Conservation (phyloP, 306 rosid genomes). For the Corylus americana region DNA sequence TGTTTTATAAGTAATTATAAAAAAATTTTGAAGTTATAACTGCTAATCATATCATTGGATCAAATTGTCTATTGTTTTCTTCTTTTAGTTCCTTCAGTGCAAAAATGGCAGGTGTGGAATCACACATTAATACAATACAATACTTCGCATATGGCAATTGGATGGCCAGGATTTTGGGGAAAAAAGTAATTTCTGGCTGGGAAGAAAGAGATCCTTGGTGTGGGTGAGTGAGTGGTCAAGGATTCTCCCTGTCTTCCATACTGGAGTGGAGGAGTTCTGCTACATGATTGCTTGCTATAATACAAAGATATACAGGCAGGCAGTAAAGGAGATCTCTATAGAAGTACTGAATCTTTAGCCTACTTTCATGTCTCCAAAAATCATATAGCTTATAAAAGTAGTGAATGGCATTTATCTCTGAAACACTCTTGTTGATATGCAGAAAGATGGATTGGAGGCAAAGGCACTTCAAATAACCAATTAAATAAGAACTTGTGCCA, state of each 20-base stretch:
- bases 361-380: no score
- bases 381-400: no score
- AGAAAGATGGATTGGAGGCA: no score
- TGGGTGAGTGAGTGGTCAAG: conserved; percentile 2
- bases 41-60: neutral
- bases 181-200: neutral
- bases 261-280: conserved; percentile 5
- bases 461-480: no score
- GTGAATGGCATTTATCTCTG: no score
- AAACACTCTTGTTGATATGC: no score
- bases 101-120: neutral
- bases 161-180: conserved; percentile 9
- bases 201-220: conserved; percentile 4
- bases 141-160: conserved; percentile 8
- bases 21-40: no score
- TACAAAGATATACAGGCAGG: neutral
- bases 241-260: conserved; percentile 4
- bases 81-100: neutral
- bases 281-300: neutral
- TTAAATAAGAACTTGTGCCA: no score
- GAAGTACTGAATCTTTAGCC: neutral
- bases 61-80: neutral
- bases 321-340: conserved; percentile 3
- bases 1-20: no score
- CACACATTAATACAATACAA: neutral